A percentile compares a stretch with the other conserved stretches of the same genome.
Evolutionary conservation across 2,329 filamentous ascomycete species (phyloP).

Genomic region (Cadophora sp.): DNA sequence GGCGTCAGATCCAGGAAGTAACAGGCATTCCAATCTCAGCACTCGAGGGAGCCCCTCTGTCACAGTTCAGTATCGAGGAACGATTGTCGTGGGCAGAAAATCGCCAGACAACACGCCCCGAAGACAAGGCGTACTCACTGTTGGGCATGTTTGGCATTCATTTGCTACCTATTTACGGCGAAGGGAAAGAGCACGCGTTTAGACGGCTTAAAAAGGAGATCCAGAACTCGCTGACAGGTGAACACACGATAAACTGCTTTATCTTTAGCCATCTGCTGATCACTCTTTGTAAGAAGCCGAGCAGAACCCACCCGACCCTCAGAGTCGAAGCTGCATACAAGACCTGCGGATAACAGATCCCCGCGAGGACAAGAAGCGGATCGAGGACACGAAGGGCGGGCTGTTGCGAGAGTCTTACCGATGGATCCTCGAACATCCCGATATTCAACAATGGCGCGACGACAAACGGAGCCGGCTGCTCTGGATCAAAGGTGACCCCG

Average conservation of each 20-base stretch:
- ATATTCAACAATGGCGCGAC: too few relatives aligned
- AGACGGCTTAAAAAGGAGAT: neutral
- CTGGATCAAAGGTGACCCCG: too few relatives aligned
- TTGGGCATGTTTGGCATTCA: neutral
- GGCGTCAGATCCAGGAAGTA: neutral
- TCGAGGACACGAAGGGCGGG: conserved; percentile 35
- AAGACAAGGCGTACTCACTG: too few relatives aligned
- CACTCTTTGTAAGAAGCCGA: neutral
- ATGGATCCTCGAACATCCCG: too few relatives aligned
- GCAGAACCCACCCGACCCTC: neutral
- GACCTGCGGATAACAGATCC: conserved; percentile 20
- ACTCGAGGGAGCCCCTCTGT: neutral
- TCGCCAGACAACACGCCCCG: neutral
- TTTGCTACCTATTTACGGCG: neutral
- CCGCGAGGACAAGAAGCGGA: too few relatives aligned
- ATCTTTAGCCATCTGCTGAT: neutral
- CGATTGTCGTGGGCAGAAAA: neutral
- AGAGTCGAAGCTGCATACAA: conserved; percentile 12
- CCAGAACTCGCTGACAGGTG: neutral
- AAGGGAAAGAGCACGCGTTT: neutral
- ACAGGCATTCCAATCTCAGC: neutral
- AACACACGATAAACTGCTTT: neutral
- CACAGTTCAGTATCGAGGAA: neutral
- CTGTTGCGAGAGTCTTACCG: conserved; percentile 5
- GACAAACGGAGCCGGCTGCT: too few relatives aligned